A percentile compares a stretch with the other conserved stretches of the same genome.
Evolutionary conservation across 1,284 basidiomycete species (phyloP).

Genomic region (Cryptococcus deneoformans): DNA sequence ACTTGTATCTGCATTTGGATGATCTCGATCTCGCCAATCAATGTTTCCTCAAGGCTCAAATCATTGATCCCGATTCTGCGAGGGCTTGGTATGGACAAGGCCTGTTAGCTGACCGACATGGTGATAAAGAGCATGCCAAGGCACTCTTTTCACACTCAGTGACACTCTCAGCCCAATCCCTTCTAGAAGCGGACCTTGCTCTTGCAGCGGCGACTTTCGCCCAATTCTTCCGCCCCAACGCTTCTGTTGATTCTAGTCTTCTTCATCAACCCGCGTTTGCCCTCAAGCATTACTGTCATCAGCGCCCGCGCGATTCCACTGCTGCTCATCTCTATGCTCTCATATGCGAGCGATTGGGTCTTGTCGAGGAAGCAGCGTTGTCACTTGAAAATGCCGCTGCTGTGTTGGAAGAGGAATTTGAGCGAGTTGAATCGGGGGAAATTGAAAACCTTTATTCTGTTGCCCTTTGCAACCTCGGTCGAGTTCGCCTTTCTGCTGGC

Average conservation of each 20-base stretch:
- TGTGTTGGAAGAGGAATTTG: slow-evolving; percentile 82
- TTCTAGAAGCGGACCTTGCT: slow-evolving; percentile 79
- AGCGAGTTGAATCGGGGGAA: slow-evolving; percentile 72
- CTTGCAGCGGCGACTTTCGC: slow-evolving; percentile 66
- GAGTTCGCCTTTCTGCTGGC: slow-evolving; percentile 63
- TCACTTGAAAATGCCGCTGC: slow-evolving; percentile 59
- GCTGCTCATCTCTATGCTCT: slow-evolving; percentile 84
- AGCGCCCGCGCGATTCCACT: slow-evolving; percentile 65
- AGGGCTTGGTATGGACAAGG: slow-evolving; percentile 94
- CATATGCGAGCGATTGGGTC: slow-evolving; percentile 78
- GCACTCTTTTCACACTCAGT: slow-evolving; percentile 81
- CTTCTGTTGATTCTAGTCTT: slow-evolving; percentile 39
- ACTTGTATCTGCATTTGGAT: slow-evolving; percentile 79
- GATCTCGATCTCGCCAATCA: slow-evolving; percentile 84
- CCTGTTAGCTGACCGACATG: slow-evolving; percentile 68
- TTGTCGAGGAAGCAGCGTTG: slow-evolving; percentile 64
- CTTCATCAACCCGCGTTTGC: slow-evolving; percentile 71
- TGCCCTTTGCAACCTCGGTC: slow-evolving; percentile 77
- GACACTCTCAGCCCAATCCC: slow-evolving; percentile 61
- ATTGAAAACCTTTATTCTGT: slow-evolving; percentile 78
- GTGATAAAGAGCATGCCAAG: slow-evolving; percentile 61
- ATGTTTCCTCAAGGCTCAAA: slow-evolving; percentile 82
- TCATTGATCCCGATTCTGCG: slow-evolving; percentile 85
- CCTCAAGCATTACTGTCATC: slow-evolving; percentile 70
- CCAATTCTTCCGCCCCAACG: slow-evolving; percentile 38